These are phyloP conservation scores for Scalesia atractyloides DNA, from an alignment of 129 eudicot genomes.

Conservation along the genomic window DNA sequence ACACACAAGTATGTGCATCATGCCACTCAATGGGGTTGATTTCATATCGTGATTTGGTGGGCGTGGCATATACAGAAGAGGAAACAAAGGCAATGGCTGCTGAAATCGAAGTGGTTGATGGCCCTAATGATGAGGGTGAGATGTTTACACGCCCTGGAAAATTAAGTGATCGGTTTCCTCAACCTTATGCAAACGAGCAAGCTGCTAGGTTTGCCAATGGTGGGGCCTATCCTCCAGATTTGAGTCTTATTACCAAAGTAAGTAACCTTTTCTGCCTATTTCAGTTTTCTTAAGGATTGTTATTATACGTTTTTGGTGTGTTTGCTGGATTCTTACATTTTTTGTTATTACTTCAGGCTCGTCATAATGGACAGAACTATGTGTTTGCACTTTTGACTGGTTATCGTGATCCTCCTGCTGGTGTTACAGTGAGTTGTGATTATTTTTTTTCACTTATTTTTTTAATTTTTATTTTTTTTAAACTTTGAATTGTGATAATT, in stretches of 20 bases:
- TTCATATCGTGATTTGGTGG: slow-evolving; percentile 89
- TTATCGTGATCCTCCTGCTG: slow-evolving; percentile 97
- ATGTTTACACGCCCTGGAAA: slow-evolving; percentile 95
- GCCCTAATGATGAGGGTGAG: slow-evolving; percentile 96
- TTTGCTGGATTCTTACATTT: slow-evolving; percentile 1
- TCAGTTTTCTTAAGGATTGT: not conserved
- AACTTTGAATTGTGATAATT: not conserved
- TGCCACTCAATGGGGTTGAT: slow-evolving; percentile 90
- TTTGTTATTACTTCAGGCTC: slow-evolving; percentile 51
- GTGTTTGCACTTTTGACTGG: slow-evolving; percentile 92
- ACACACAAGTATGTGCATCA: slow-evolving; percentile 91
- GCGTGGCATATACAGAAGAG: slow-evolving; percentile 96
- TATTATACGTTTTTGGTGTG: not conserved
- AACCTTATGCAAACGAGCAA: slow-evolving; percentile 82
- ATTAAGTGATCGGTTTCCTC: slow-evolving; percentile 83
- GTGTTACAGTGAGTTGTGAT: slow-evolving; percentile 61
- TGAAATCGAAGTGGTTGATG: slow-evolving; percentile 94
- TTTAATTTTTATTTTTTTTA: not conserved
- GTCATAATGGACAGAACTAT: slow-evolving; percentile 91
- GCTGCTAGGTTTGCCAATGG: slow-evolving; percentile 98
- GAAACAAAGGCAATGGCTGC: slow-evolving; percentile 98
- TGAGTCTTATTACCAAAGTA: slow-evolving; percentile 93
- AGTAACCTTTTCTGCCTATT: slow-evolving; percentile 36
- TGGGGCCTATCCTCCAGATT: slow-evolving; percentile 94
- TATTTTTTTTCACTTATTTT: slow-evolving; percentile 7